Percentiles rank a stretch among this genome's conserved stretches.
Evolutionary conservation across 2,329 filamentous ascomycete genomes (phyloP).

Genomic region (Penicillium janthinellum): DNA sequence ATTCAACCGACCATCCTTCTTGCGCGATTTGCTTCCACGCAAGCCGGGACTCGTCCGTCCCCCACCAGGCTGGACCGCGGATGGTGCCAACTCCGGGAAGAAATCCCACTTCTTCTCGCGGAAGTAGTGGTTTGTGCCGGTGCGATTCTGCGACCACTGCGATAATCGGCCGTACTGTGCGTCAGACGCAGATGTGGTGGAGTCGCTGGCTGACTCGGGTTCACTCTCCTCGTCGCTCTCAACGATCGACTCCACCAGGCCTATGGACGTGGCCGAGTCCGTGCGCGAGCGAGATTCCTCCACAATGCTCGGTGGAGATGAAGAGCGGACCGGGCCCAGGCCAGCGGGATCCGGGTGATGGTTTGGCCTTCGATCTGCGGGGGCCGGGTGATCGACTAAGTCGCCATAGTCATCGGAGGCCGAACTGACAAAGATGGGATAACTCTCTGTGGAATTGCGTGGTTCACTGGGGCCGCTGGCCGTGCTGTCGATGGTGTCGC

Average conservation of each 20-base stretch:
- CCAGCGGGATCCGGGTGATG: neutral
- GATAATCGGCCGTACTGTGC: constrained; percentile 29
- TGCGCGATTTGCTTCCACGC: constrained; percentile 17
- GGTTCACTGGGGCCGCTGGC: constrained; percentile 25
- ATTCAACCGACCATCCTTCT: constrained; percentile 27
- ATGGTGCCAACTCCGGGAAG: constrained; percentile 42
- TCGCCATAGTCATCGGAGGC: constrained; percentile 32
- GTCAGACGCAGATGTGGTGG: constrained; percentile 25
- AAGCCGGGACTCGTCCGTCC: constrained; percentile 14
- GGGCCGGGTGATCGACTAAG: constrained; percentile 28
- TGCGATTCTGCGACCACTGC: constrained; percentile 24
- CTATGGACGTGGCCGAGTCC: constrained; percentile 13
- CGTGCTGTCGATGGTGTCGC: constrained; percentile 20
- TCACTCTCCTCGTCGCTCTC: neutral
- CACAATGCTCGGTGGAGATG: constrained; percentile 13
- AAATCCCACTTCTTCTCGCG: constrained; percentile 47
- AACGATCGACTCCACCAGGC: constrained; percentile 1
- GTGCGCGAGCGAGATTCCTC: constrained; percentile 12
- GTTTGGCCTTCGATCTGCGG: constrained; percentile 15
- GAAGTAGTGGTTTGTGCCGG: constrained; percentile 40
- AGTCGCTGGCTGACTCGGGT: neutral
- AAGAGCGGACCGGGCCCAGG: constrained; percentile 18
- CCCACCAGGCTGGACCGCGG: constrained; percentile 20
- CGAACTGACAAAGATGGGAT: constrained; percentile 36
- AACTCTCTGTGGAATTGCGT: constrained; percentile 31